Base-by-base conservation (phyloP, 2,329 filamentous ascomycete genomes). In the Aspergillus neoniger region DNA sequence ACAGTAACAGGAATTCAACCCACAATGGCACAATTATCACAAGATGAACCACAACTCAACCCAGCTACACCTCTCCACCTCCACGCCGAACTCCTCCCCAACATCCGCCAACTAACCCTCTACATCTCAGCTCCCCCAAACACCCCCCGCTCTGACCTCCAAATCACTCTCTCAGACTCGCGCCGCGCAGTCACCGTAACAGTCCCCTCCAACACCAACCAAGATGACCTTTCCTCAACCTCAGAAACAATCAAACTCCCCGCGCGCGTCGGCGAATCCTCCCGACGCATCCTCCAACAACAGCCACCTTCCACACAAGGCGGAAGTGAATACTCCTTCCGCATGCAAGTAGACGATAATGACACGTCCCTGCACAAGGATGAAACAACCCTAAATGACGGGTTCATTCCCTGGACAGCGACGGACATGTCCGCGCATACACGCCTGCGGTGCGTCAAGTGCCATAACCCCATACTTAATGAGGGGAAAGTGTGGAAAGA, bases 401-500 rank as follows among this genome's bases (percentile, higher is more conserved):
- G 74, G 25, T 72, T 75, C 59, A 70, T 75, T 2, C 75, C 74
- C 9, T 79, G 75, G 72, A 76, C 74, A 10, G 74, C 77, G n/a
- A 69, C 62, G 9, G 70, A 76, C 55, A 76, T 80, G 76, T 63
- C 62, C 2, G 8, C 69, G 3, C 66, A 51, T n/a, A 74, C 70
- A 19, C 61, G 63, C 9, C 64, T 81, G 44, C 66, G 70, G 51
- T 82, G 80, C 69, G 71, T 71, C 39, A 60, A 62, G 14, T 82
- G 80, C 62, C 66, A 63, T 6, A 65, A 65, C 23, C 39, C 61
- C 4, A 60, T 81, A 0, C 25, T 28, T 3, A 28, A 55, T 80
- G 23, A 61, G 67, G 8, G 23, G n/a, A 44, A 58, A 3, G 75
- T 78, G 39, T 99, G 95, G 94, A 96, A 94, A 77, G 92, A 99